Base-by-base conservation (phyloP, 192 early-diverging fungal species). In the Backusella psychrophila region DNA sequence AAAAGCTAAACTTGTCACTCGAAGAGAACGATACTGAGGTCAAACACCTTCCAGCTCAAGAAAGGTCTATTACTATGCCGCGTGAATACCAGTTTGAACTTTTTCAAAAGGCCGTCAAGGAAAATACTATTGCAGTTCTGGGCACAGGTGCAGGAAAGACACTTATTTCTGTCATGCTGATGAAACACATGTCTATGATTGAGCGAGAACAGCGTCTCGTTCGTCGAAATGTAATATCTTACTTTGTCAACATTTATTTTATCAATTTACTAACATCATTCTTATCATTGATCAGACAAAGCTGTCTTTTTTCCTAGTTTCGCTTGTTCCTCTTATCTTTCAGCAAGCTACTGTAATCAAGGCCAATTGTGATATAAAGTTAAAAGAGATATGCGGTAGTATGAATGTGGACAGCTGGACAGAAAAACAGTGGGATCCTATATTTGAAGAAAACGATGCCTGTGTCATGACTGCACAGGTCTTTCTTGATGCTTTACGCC, bases 111-210 rank as follows among this genome's bases (percentile, higher is more conserved):
- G 96, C 97, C 1, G 76, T 84, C 65, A 69, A 75, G 2, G 80
- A 82, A 8, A 99, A 99, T 81, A 88, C 94, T 35, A 93, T 99
- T 68, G 94, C 94, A 0, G 91, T 99, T 17, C 83, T 99, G 71
- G 93, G 95, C 76, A 99, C 97, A 0, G 97, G 97, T 19, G 91
- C 91, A 7, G 97, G 97, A n/a, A 98, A 99, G 79, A 98, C 97
- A 12, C 82, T 99, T 6, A 91, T 96, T 8, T 90, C 96, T 1
- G 90, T 93, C 42, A 85, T 97, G 88, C 86, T 99, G n/a, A 92
- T 98, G 49, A 90, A 93, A 81, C 89, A 95, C 77, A 87, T 94
- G 79, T 78, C 83, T 3, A 26, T 56, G 3, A 75, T 81, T n/a
- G 88, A 90, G 29, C 21, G 76, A 19, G 74, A 78, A 36, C 52